Evolutionary conservation across 805 yeast species (phyloP), one percentile per base, ranked within the genome.

Genomic region (Saccharomyces jurei): DNA sequence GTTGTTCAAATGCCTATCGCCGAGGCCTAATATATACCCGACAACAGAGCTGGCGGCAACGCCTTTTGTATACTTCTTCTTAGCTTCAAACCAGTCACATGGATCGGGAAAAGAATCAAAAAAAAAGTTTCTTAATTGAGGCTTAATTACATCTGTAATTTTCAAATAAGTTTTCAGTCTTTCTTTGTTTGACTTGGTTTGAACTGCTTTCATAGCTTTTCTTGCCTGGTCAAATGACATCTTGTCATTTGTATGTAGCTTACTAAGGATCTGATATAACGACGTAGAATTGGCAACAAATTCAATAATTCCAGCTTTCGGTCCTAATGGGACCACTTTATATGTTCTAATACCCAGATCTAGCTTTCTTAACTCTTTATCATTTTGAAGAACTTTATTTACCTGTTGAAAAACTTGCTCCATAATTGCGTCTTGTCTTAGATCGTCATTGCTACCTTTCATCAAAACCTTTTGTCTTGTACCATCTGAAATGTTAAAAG

Each of bases 371-470:
- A 92, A 76, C 31, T 79, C 80, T 52, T 76, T 76, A 63, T 87
- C 82, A 26, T 72, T 72, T 10, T 61, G 67, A 53, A 92, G 76
- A 41, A 89, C 78, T 13, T 74, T 70, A 63, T 91, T 90, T 14
- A 90, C 96, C 63, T 90, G 88, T 22, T 79, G 86, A 68, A 95
- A 94, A 1, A 92, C 98, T 66, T 94, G 98, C 67, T 92, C 95
- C 99, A 94, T 95, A 54, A 94, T 89, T 0, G 96, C 87, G 71
- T 94, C 99, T 70, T 95, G 99, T 51, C 98, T 74, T 52, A 94
- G 73, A 70, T 94, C 99, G 71, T 94, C 99, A 9, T 88, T 79
- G 5, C 96, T 90, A 27, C 89, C 89, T 66, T 94, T 94, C 59
- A 91, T 71, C 21, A 94, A 73, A 65, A 86, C 77, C 54, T 75